Evolutionary conservation across 345 rosid species (phyloP).

Genomic region (Dipteronia dyeriana): DNA sequence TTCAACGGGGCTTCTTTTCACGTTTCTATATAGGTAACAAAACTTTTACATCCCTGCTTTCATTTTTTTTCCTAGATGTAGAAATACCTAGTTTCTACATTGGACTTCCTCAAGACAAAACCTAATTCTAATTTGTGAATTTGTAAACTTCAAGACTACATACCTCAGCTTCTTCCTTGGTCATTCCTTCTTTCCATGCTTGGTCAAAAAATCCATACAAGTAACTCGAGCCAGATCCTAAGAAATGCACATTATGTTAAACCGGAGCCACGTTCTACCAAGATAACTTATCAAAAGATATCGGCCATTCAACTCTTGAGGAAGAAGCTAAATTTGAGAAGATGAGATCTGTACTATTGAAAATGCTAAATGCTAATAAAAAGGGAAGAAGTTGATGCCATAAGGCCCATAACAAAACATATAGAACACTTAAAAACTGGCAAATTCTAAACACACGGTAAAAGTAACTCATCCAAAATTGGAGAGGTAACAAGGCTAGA

Average conservation of each 20-base stretch:
- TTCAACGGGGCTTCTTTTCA: not conserved
- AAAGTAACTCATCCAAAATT: not conserved
- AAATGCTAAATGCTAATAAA: not conserved
- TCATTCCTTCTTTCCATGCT: slow-evolving; percentile 96
- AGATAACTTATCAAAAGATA: not conserved
- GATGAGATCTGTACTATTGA: not conserved
- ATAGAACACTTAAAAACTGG: too few species aligned
- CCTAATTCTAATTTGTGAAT: not conserved
- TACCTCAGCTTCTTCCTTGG: slow-evolving; percentile 99
- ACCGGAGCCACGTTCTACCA: slow-evolving; percentile 7
- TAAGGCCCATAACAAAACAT: not conserved
- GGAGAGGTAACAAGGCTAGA: not conserved
- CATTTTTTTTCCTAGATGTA: not conserved
- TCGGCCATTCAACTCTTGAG: not conserved
- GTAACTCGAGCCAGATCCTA: slow-evolving; percentile 98
- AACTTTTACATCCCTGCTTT: not conserved
- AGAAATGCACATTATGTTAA: slow-evolving; percentile 10
- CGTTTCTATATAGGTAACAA: not conserved
- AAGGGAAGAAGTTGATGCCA: not conserved
- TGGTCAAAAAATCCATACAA: slow-evolving; percentile 96
- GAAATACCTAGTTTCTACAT: not conserved
- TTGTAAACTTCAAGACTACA: not conserved
- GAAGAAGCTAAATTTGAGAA: not conserved
- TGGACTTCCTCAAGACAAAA: not conserved
- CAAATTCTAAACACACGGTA: not conserved